Evolutionary conservation across 371 early-diverging fungal species (phyloP), one percentile per base, ranked within the genome.

Genomic region (Nematocida sp.): DNA sequence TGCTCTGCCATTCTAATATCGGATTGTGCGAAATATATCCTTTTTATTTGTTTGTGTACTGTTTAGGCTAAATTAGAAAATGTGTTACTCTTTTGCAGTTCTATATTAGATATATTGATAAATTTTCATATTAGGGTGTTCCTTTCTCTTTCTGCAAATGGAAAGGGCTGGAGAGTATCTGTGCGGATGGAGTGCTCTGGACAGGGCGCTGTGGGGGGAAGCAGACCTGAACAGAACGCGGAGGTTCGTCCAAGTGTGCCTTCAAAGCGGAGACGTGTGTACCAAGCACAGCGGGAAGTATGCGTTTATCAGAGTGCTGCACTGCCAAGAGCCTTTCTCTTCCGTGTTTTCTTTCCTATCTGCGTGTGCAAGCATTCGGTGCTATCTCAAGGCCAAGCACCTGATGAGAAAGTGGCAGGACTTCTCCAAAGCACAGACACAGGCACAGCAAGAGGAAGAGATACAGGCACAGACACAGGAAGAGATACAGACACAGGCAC

Each of bases 271-370:
- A 8, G 27, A 52, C 32, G 46, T 48, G 2, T 25, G 2, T 27
- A 31, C 0, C 4, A 70, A 70, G 29, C 60, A 70, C 46, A n/a
- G 21, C 11, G 74, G 74, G 0, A 70, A 70, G 32, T 70, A 70
- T 49, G 74, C 74, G 15, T 70, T 70, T 62, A 60, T 70, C n/a
- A n/a, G 74, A 27, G 45, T 60, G 13, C n/a, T 31, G 8, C 58
- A 62, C 36, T 13, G 19, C 11, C 74, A 70, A 36, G 74, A 70
- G 62, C 15, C 49, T 1, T 17, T 58, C 4, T 70, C 74, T 1
- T 31, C 62, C 5, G 34, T 50, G n/a, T 70, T 62, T 31, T 70
- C 74, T 3, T 2, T 70, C 7, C 13, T 62, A 15, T 34, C 62
- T 19, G 27, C 32, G n/a, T n/a, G 57, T 3, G 21, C 25, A 3